These are phyloP conservation scores for Ceratocystis destructans DNA, from an alignment of 2,329 filamentous ascomycete species.

Conservation along the genomic window DNA sequence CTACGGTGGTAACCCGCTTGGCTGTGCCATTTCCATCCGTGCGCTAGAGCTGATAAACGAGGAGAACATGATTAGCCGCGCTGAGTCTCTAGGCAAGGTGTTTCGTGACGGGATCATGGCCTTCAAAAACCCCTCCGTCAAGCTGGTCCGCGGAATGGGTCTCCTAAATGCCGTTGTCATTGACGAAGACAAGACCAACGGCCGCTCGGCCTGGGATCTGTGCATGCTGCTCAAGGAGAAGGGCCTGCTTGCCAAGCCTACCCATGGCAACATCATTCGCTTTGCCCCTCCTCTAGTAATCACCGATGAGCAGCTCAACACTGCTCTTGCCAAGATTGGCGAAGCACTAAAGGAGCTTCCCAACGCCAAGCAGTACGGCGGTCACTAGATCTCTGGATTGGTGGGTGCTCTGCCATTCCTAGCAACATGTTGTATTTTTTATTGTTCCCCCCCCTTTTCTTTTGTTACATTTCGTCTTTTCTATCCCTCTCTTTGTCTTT, in stretches of 20 bases:
- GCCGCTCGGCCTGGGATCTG: constrained; percentile 87
- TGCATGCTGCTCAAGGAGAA: constrained; percentile 93
- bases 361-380: constrained; percentile 30
- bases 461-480: background rate
- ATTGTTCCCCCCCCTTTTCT: background rate
- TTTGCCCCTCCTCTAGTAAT: constrained; percentile 95
- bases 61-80: constrained; percentile 71
- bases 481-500: background rate
- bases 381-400: constrained; percentile 25
- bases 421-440: background rate
- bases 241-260: constrained; percentile 91
- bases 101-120: constrained; percentile 68
- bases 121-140: constrained; percentile 68
- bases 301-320: constrained; percentile 69
- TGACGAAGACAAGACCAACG: constrained; percentile 72
- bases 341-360: constrained; percentile 74
- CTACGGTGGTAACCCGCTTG: constrained; percentile 94
- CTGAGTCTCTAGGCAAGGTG: constrained; percentile 64
- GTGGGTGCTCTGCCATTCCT: background rate
- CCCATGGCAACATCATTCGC: constrained; percentile 95
- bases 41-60: constrained; percentile 89
- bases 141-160: constrained; percentile 77
- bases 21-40: constrained; percentile 88
- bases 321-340: constrained; percentile 64
- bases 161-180: constrained; percentile 93